Evolutionary conservation across 2,329 filamentous ascomycete genomes (phyloP).

Genomic region (Periglandula ipomoeae): DNA sequence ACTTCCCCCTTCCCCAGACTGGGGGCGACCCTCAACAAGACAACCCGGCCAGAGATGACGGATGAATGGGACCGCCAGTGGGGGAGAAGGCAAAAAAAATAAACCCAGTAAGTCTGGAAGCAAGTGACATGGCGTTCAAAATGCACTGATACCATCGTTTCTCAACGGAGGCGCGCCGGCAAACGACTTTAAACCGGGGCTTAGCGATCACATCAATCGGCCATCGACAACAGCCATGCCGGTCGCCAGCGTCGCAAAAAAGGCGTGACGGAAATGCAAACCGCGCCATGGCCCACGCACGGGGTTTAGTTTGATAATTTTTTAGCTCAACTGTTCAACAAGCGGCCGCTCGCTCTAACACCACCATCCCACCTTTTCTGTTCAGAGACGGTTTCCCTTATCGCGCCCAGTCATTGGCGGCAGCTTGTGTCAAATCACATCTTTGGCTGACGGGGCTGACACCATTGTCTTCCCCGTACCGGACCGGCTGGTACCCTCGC

Average conservation of each 20-base stretch:
- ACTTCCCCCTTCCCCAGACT: conserved; percentile 7
- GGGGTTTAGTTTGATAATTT: background rate
- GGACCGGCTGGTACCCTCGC: background rate
- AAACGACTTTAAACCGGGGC: background rate
- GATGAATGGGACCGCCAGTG: conserved; percentile 6
- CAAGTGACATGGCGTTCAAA: background rate
- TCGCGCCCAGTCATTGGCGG: conserved; percentile 4
- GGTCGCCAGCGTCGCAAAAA: background rate
- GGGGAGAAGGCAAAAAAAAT: conserved; percentile 2
- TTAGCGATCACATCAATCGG: background rate
- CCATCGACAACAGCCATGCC: background rate
- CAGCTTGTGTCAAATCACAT: background rate
- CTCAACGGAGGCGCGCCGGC: background rate
- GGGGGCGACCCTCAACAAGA: conserved; percentile 1
- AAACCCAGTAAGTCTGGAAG: conserved; percentile 3
- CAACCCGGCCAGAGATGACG: conserved; percentile 4
- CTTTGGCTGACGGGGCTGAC: background rate
- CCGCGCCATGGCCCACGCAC: background rate
- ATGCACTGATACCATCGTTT: conserved; percentile 1
- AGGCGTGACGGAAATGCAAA: background rate
- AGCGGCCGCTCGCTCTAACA: background rate
- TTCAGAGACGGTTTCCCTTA: background rate
- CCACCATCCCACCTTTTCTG: background rate
- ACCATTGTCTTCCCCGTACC: background rate
- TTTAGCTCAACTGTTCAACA: background rate